Base-by-base conservation (phyloP, 495 filamentous ascomycete species). In the Daldinia caldariorum region DNA sequence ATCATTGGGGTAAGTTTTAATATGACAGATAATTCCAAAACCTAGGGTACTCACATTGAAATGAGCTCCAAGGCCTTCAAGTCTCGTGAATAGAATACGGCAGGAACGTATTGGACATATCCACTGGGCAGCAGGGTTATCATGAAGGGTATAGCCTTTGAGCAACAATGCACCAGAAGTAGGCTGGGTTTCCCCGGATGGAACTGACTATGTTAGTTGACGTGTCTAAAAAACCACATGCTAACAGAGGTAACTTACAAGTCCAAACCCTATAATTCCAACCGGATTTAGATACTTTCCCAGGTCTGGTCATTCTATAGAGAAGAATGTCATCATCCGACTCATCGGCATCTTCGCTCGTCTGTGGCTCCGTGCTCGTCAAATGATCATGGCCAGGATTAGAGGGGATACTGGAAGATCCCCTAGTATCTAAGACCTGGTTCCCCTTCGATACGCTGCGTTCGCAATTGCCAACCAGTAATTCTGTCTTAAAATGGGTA, bases 41-140 rank as follows among this genome's bases (percentile, higher is more conserved):
- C 12, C n/a, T 20, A 31, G 3, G 43, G 43, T 38, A 69, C 74
- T 9, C 18, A 74, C 71, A 55, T 61, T 63, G 47, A 75, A 79
- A 20, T 79, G 77, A 38, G 53, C 62, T 7, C 70, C 70, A 12
- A 79, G 39, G 7, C 76, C 71, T 0, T 13, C 5, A 1, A 79
- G 54, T 6, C 35, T 67, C 3, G 65, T 29, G 35, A 75, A 69
- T 29, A 72, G 4, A 22, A 47, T 54, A 16, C 76, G 61, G 53
- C 77, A 79, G 5, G 65, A 69, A n/a, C 77, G 64, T 4, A 78
- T 43, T 2, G 76, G 76, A 50, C 77, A 79, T 9, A 78, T 67
- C 77, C 77, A 79, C 0, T 71, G 74, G 37, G 62, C 65, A 0
- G 63, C 34, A 6, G 63, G 67, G 43, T 78, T 22, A 49, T 61